Evolutionary conservation across 2,329 filamentous ascomycete genomes (phyloP), one percentile per base, ranked within the genome.

Genomic region (Pseudocercospora fuligena): DNA sequence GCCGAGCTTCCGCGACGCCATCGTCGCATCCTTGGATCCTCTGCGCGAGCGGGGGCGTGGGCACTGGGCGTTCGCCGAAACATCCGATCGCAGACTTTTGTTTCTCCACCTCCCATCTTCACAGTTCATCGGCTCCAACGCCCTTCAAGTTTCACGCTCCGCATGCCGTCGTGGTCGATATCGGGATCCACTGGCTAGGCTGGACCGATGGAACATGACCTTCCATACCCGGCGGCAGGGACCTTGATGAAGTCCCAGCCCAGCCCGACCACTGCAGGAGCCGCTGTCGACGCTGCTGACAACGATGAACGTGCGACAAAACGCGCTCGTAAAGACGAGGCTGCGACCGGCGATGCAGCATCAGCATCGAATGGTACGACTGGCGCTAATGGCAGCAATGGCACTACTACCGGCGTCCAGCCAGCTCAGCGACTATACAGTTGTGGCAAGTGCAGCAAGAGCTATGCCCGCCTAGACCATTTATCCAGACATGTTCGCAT

Each of bases 391-490:
- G 54, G 60, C 21, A 47, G 53, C 33, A 62, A 40, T 36, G 67
- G 49, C 14, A 40, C 60, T 16, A 61, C 64, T 4, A 59, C 56
- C 33, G 62, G 60, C 7, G 58, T 62, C 25, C 67, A 63, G 19
- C 64, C 68, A 51, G 69, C 65, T 29, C 60, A 71, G 59, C 68
- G 76, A 47, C 73, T 79, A 19, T 85, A 84, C 71, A 82, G 83
- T 71, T 86, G 84, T 70, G 82, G 82, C 66, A 82, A 82, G 61
- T 87, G 85, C 73, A 80, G 81, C 66, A 84, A 82, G 59, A 82
- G 79, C 61, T 87, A 86, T 74, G 82, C 82, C 11, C 79, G 85
- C 29, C 80, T 83, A 4, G 84, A 87, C 73, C 84, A 86, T 74
- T 77, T 87, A 25, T 68, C 66, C 16, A 81, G 84, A 56, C 84